Evolutionary conservation across 495 filamentous ascomycete species (phyloP), one percentile per base, ranked within the genome.

Genomic region (Penicillium salamii): DNA sequence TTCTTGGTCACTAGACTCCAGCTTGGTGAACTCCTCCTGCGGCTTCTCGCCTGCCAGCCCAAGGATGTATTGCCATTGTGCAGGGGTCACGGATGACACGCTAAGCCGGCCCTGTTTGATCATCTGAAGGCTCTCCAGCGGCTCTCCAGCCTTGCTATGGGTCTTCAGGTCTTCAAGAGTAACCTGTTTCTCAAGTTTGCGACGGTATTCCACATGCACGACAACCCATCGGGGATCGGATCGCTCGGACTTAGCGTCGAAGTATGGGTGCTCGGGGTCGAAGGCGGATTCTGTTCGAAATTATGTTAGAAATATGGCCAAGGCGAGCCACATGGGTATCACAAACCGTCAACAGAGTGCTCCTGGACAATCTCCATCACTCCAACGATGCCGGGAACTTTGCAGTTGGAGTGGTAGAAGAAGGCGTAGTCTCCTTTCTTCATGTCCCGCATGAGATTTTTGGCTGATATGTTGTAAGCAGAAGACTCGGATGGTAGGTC

Each of bases 341-440:
- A 68, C 78, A 62, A 76, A 90, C 88, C 73, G 59, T 98, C 93
- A 6, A 82, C 73, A 1, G 85, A 82, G 56, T 89, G 84, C 67
- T 95, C 90, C 52, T 81, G 69, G 3, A 95, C 90, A 61, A 98
- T 86, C 66, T 95, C 88, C 89, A 97, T 95, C 7, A 86, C 81
- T n/a, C 93, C 93, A 4, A 85, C 91, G 42, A 98, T 88, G 3
- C 90, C 92, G 0, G 93, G 91, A 24, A 83, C 78, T 67, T 93
- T 95, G 72, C 87, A 91, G 61, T 91, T 95, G n/a, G 87, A 92
- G 71, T 96, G 92, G 64, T 98, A 98, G 74, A 98, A 97, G 71
- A 98, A 96, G 29, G 90, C 91, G 35, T 88, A 72, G 53, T 98
- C 93, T 33, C 93, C 92, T 54, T 84, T 81, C 65, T 87, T 89